Conservation (phyloP, 148 eudicot species). For the Rhododendron vialii region DNA sequence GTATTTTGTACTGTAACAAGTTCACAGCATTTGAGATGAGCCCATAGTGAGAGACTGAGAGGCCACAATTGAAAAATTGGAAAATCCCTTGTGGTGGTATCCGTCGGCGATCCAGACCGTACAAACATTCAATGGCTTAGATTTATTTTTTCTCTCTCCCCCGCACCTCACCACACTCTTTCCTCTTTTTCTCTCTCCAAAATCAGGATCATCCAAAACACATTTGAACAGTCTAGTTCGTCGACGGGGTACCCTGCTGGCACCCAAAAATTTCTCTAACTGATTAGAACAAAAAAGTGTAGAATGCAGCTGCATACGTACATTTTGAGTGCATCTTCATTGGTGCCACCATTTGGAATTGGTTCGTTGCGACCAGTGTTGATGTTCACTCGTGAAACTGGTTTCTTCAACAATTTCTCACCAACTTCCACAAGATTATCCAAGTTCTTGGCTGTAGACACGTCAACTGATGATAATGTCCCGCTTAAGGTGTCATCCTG, state of each 20-base stretch:
- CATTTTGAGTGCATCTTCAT: constrained; percentile 16
- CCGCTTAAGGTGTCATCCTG: constrained; percentile 16
- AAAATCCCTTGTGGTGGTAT: too few relatives aligned
- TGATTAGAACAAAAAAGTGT: not conserved
- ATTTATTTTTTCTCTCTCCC: too few relatives aligned
- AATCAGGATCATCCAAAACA: too few relatives aligned
- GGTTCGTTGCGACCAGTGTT: constrained; percentile 10
- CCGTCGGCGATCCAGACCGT: too few relatives aligned
- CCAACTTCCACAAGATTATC: constrained; percentile 10
- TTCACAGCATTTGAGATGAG: too few relatives aligned
- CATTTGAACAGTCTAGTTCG: too few relatives aligned
- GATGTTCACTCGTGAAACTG: constrained; percentile 14
- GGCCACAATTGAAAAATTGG: too few relatives aligned
- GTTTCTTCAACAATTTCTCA: constrained; percentile 11
- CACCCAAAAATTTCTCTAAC: too few relatives aligned
- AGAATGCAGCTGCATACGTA: not conserved
- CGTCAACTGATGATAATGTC: constrained; percentile 11
- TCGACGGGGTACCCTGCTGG: too few relatives aligned
- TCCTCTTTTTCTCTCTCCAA: too few relatives aligned
- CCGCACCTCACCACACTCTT: too few relatives aligned
- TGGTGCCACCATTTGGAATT: constrained; percentile 7
- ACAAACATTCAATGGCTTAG: too few relatives aligned
- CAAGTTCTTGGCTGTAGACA: constrained; percentile 15
- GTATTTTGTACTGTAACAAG: not conserved
- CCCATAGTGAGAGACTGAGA: not conserved